A percentile compares a stretch with the other conserved stretches of the same genome.
phyloP scores from a whole-genome alignment of 805 yeast genomes.

The Candida silvatica region DNA sequence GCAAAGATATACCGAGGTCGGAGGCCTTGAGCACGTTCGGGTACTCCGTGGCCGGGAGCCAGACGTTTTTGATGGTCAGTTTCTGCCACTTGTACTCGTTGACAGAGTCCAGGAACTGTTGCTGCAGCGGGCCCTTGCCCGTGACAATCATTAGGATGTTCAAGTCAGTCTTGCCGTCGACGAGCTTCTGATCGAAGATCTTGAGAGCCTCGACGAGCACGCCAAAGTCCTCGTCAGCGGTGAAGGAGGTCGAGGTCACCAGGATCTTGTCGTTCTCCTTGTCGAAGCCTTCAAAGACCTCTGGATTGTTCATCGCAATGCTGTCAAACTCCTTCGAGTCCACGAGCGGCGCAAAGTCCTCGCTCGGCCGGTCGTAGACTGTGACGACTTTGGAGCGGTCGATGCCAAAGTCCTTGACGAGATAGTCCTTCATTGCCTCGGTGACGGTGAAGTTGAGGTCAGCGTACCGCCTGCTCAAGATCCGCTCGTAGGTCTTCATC shows the following conservation, averaged over 20 bases:
- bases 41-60: conserved; percentile 77
- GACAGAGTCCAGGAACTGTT: conserved; percentile 27
- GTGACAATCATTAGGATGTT: conserved; percentile 72
- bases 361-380: conserved; percentile 81
- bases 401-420: conserved; percentile 49
- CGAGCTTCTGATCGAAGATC: conserved; percentile 37
- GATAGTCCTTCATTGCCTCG: conserved; percentile 53
- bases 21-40: conserved; percentile 69
- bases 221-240: conserved; percentile 88
- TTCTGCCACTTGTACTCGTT: conserved; percentile 28
- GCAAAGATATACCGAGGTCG: conserved; percentile 85
- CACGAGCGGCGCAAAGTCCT: conserved; percentile 48
- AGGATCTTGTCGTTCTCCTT: conserved; percentile 46
- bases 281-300: conserved; percentile 20
- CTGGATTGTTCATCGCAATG: conserved; percentile 27
- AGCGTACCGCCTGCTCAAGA: conserved; percentile 52
- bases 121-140: conserved; percentile 86
- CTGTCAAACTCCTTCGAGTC: conserved; percentile 17
- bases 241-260: conserved; percentile 85
- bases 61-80: conserved; percentile 53
- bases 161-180: conserved; percentile 25
- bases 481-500: conserved; percentile 54
- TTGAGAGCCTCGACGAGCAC: conserved; percentile 62
- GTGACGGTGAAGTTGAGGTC: conserved; percentile 78
- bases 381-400: conserved; percentile 42